These are phyloP conservation scores for Pezicula carpinea DNA, from an alignment of 2,329 filamentous ascomycete genomes.

Conservation along the genomic window DNA sequence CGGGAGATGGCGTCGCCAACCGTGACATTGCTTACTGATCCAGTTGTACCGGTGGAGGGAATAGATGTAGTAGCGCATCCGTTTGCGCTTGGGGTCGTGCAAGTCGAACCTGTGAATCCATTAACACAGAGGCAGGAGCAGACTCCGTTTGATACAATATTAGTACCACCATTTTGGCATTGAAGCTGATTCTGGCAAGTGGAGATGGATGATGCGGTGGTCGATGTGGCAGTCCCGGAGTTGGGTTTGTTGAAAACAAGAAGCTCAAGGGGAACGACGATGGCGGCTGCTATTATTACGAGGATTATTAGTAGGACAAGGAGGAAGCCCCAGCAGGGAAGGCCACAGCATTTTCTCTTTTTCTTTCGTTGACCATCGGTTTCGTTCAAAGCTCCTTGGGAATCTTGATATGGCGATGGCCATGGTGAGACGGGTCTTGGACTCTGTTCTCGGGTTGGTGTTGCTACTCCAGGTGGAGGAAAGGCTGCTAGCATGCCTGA, in stretches of 20 bases:
- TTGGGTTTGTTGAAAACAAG: conserved; percentile 53
- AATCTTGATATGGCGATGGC: conserved; percentile 29
- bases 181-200: conserved; percentile 39
- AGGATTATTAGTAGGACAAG: conserved; percentile 60
- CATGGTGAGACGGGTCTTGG: conserved; percentile 25
- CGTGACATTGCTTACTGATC: conserved; percentile 60
- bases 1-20: conserved; percentile 75
- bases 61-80: conserved; percentile 50
- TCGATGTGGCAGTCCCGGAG: conserved; percentile 6
- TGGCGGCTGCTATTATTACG: conserved; percentile 70
- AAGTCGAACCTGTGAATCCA: conserved; percentile 69
- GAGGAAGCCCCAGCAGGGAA: conserved; percentile 76
- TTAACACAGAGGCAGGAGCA: conserved; percentile 89
- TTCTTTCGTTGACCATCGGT: conserved; percentile 25
- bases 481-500: conserved; percentile 65
- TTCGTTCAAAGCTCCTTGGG: not conserved
- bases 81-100: conserved; percentile 44
- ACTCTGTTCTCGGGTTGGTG: conserved; percentile 32
- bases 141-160: conserved; percentile 58
- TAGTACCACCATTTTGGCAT: conserved; percentile 69
- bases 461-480: conserved; percentile 53
- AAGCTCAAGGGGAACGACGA: conserved; percentile 71
- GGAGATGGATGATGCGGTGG: conserved; percentile 5
- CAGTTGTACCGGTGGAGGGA: conserved; percentile 17
- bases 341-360: conserved; percentile 69